Percentiles rank a stretch among this genome's conserved stretches.
phyloP scores from a whole-genome alignment of 1,284 basidiomycete genomes.

The Irpex sp. region DNA sequence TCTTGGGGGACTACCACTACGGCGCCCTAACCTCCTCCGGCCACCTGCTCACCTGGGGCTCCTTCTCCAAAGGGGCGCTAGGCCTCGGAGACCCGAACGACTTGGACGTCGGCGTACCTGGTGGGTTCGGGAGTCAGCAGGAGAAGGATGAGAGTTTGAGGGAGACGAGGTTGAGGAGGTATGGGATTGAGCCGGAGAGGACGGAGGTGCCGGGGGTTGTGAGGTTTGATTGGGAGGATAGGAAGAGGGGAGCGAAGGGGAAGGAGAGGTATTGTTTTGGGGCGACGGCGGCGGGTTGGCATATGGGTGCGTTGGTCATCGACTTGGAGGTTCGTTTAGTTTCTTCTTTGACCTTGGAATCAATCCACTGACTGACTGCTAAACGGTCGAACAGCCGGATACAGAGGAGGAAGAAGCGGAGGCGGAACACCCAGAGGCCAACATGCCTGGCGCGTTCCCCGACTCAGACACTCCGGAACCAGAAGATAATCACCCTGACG shows the following conservation, averaged over 20 bases:
- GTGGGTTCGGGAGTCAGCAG: constrained; percentile 47
- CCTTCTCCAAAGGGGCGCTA: constrained; percentile 73
- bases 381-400: constrained; percentile 7
- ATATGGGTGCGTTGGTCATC: constrained; percentile 82
- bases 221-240: constrained; percentile 58
- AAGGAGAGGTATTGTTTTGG: constrained; percentile 72
- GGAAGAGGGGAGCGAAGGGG: constrained; percentile 37
- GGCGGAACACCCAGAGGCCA: not conserved
- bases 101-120: constrained; percentile 52
- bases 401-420: constrained; percentile 13
- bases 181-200: constrained; percentile 33
- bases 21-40: constrained; percentile 80
- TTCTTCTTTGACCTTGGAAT: not conserved
- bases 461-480: not conserved
- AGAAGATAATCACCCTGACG: too few species aligned
- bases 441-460: constrained; percentile 13
- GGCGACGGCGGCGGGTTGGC: constrained; percentile 82
- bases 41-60: constrained; percentile 82
- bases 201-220: constrained; percentile 67
- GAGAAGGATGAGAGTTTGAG: constrained; percentile 12
- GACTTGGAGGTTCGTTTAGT: constrained; percentile 56
- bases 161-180: not conserved
- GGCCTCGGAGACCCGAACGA: constrained; percentile 73
- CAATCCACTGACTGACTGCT: not conserved
- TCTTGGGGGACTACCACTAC: constrained; percentile 87